Evolutionary conservation across 1,284 basidiomycete species (phyloP).

Genomic region (Salmacisia buchloeana): DNA sequence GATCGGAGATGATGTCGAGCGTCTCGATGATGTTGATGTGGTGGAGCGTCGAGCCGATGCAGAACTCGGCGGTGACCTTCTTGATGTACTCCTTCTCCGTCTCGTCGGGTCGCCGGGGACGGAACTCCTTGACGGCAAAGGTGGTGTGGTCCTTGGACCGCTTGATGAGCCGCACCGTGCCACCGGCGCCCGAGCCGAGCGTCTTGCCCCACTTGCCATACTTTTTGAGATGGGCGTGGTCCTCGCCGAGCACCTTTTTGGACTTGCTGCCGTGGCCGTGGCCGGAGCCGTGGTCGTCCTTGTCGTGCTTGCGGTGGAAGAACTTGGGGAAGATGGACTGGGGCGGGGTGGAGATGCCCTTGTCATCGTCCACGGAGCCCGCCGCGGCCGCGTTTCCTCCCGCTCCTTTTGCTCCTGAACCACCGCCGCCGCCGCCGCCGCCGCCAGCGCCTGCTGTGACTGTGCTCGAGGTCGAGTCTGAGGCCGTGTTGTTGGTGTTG

Average conservation of each 20-base stretch:
- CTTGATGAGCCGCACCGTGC: conserved; percentile 94
- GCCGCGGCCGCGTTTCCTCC: too few species aligned
- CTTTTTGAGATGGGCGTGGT: conserved; percentile 90
- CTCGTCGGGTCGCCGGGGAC: conserved; percentile 79
- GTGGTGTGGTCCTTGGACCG: conserved; percentile 60
- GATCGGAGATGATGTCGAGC: conserved; percentile 95
- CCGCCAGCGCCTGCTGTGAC: neutral
- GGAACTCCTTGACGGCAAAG: conserved; percentile 96
- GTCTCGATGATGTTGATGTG: conserved; percentile 98
- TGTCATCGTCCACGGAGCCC: neutral
- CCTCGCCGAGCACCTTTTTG: conserved; percentile 39
- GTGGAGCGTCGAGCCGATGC: conserved; percentile 74
- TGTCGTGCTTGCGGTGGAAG: conserved; percentile 32
- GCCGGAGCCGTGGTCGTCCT: conserved; percentile 22
- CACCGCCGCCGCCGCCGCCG: neutral
- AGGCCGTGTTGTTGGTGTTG: neutral
- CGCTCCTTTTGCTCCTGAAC: too few species aligned
- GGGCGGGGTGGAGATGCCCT: conserved; percentile 28
- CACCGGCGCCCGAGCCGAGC: conserved; percentile 91
- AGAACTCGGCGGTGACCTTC: conserved; percentile 98
- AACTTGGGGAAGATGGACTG: conserved; percentile 47
- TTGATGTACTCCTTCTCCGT: conserved; percentile 95
- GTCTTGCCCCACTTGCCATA: conserved; percentile 98
- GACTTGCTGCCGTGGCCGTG: conserved; percentile 25
- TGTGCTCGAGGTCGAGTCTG: neutral